Evolutionary conservation across 441 rosid species (phyloP), one percentile per base, ranked within the genome.

Genomic region (Flueggea neowawraea): DNA sequence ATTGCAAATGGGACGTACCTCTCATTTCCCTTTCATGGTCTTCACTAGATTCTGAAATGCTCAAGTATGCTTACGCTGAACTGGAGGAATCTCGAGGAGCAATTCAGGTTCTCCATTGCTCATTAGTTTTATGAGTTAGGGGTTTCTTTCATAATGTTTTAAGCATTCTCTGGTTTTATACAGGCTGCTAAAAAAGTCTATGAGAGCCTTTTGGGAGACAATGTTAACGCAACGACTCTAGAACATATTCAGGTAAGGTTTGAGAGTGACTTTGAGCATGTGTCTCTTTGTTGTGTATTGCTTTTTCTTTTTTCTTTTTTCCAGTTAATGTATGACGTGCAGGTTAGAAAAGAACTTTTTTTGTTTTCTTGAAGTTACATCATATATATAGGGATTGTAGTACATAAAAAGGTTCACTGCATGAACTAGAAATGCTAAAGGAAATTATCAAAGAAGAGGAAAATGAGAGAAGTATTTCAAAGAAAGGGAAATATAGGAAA

Each of bases 51-150:
- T 95, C 96, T 58, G 96, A 86, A 66, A 78, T 83, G 88, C 77
- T 91, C 55, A 86, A 89, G 77, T 95, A 86, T 88, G 99, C 98
- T 62, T 91, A 84, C 78, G 96, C 95, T 3, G 98, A 95, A 82
- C 72, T 87, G 76, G 98, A 95, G 83, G 99, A 91, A 84, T 84
- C 98, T 69, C 89, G 84, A 58, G 98, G 98, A 68, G 91, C 96
- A 65, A 75, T 86, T 52, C 89, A 76, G 84, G 97, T 22, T 15
- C 33, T 44, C 14, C 57, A n/a, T 48, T 31, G 60, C 31, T 39
- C 28, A 22, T 55, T 7, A 10, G 47, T 41, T 32, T 43, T 60
- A 31, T 22, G 16, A 31, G 57, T 12, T 51, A 16, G 54, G 56
- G 55, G 28, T 56, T 55, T 67, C 41, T 58, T 66, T 55, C 16